Conservation (phyloP, 2,329 filamentous ascomycete genomes). For the Phialemonium atrogriseum region DNA sequence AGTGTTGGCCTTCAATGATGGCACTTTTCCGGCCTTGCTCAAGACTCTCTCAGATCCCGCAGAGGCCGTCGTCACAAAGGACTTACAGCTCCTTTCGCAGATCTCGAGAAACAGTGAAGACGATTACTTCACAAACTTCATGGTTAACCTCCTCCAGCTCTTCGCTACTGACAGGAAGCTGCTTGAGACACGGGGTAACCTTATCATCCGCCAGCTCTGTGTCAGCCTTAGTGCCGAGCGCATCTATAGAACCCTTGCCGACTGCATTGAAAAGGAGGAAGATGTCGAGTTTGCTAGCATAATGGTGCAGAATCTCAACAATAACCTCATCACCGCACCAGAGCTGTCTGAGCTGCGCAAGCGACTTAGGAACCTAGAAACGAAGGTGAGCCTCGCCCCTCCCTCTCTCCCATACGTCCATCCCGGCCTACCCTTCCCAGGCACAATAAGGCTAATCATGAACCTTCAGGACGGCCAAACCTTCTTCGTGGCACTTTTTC, state of each 20-base stretch:
- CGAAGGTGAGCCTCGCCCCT: conserved; percentile 44
- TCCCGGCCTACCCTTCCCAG: conserved; percentile 3
- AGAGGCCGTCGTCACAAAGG: conserved; percentile 90
- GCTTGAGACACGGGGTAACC: conserved; percentile 84
- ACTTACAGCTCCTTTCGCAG: conserved; percentile 86
- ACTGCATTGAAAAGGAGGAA: conserved; percentile 95
- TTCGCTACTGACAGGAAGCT: conserved; percentile 91
- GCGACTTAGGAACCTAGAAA: conserved; percentile 81
- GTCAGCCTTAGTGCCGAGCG: conserved; percentile 87
- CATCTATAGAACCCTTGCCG: conserved; percentile 90
- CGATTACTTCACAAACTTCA: conserved; percentile 95
- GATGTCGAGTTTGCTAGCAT: conserved; percentile 98
- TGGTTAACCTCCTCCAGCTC: conserved; percentile 90
- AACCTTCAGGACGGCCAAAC: conserved; percentile 91
- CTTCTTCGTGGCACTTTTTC: conserved; percentile 89
- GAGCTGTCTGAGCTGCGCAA: conserved; percentile 88
- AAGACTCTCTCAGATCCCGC: conserved; percentile 95
- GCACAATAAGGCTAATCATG: conserved; percentile 4
- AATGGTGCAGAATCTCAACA: conserved; percentile 99
- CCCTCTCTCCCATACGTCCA: neutral
- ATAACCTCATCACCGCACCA: conserved; percentile 95
- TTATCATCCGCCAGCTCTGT: conserved; percentile 94
- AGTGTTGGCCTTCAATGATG: conserved; percentile 91
- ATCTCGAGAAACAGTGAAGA: conserved; percentile 96
- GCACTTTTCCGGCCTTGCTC: conserved; percentile 88